phyloP scores from a whole-genome alignment of 345 rosid genomes.

The Salix dunnii region DNA sequence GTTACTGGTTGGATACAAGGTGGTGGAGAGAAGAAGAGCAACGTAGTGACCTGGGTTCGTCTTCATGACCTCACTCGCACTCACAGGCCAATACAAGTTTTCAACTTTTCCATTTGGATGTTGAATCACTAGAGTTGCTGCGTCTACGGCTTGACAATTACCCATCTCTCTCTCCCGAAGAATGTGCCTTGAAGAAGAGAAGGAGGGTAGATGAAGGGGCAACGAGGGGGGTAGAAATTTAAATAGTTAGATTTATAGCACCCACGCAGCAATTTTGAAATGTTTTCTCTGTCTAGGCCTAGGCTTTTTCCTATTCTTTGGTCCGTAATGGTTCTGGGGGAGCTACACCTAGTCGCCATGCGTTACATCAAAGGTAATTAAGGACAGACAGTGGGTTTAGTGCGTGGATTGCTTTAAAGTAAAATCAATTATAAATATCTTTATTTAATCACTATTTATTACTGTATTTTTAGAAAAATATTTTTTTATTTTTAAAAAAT shows the following conservation, averaged over 20 bases:
- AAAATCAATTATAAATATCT: too few relatives aligned
- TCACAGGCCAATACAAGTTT: slow-evolving; percentile 55
- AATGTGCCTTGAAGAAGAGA: background rate
- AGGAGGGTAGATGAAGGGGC: background rate
- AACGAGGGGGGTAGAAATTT: background rate
- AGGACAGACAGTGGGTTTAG: too few relatives aligned
- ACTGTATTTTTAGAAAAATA: too few relatives aligned
- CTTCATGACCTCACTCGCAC: slow-evolving; percentile 68
- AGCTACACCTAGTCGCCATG: background rate
- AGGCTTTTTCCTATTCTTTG: background rate
- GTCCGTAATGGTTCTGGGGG: background rate
- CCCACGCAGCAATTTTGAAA: slow-evolving; percentile 22
- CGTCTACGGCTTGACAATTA: slow-evolving; percentile 85
- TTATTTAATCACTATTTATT: too few relatives aligned
- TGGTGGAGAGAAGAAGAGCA: slow-evolving; percentile 83
- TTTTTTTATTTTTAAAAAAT: too few relatives aligned
- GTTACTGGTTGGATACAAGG: slow-evolving; percentile 36
- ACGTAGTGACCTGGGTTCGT: slow-evolving; percentile 89
- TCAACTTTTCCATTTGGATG: slow-evolving; percentile 77
- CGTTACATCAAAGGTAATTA: background rate
- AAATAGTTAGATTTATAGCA: slow-evolving; percentile 40
- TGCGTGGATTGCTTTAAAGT: too few relatives aligned
- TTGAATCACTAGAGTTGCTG: slow-evolving; percentile 70
- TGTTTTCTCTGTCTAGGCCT: background rate
- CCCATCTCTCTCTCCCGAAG: slow-evolving; percentile 46